Evolutionary conservation across 345 rosid genomes (phyloP), one percentile per base, ranked within the genome.

Genomic region (Corchorus olitorius): DNA sequence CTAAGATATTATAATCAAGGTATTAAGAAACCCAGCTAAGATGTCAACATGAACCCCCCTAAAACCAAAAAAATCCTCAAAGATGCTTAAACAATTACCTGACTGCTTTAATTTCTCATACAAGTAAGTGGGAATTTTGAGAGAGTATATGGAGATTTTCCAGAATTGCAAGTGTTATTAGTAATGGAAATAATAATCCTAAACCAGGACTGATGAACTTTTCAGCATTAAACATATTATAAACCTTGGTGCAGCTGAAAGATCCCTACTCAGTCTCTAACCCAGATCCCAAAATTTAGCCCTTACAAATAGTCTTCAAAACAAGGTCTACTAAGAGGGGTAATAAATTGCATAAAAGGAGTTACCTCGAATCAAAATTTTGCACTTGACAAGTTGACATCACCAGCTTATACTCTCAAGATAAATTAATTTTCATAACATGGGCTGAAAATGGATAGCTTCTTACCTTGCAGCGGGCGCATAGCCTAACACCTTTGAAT

Each of bases 401-500:
- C 16, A 70, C 62, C 60, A 53, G 12, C 62, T 35, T n/a, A 50
- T 70, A 13, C 22, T 7, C 69, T 65, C 59, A 33, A 48, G 9
- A 27, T 11, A 61, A 15, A 2, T 50, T 11, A 52, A 22, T 54
- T 63, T 60, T 16, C 54, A 45, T 46, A 65, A 70, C 64, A 63
- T n/a, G 6, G 20, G 39, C 65, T 19, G 41, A 17, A 33, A 35
- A 55, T 33, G 56, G 66, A 72, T 49, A 59, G 45, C 59, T 56
- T 55, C 35, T 60, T 77, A 92, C 99, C 98, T 93, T 93, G 65
- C 99, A 95, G 66, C 97, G 98, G 64, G 91, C 79, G 63, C 98
- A 91, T 35, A 95, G 80, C 81, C 80, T 93, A 49, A 91, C 96
- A 77, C 92, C 92, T 60, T 73, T 74, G 80, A 93, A 95, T 37